A percentile compares a stretch with the other conserved stretches of the same genome.
phyloP scores from a whole-genome alignment of 805 yeast genomes.

The Candida pseudoglaebosa region DNA sequence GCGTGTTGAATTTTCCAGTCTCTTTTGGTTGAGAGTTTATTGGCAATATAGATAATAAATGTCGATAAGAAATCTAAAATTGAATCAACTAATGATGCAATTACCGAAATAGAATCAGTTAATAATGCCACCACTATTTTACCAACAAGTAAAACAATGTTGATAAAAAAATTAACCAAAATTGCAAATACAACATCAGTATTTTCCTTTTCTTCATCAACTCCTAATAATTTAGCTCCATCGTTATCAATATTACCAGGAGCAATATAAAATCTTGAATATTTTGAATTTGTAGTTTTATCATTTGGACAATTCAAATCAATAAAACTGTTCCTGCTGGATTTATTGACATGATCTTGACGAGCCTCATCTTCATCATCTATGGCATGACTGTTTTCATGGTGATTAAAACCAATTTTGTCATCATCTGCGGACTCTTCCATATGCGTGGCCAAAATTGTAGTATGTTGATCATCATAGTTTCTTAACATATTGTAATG shows the following conservation, averaged over 20 bases:
- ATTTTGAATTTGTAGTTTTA: constrained; percentile 15
- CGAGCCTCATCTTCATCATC: not conserved
- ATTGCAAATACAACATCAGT: constrained; percentile 56
- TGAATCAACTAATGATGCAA: constrained; percentile 78
- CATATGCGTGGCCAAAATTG: constrained; percentile 16
- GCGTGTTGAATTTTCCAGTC: constrained; percentile 44
- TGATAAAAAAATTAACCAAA: constrained; percentile 57
- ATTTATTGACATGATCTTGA: not conserved
- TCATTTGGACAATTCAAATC: constrained; percentile 4
- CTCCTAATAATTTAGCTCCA: constrained; percentile 52
- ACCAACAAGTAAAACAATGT: constrained; percentile 55
- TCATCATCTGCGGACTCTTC: constrained; percentile 11
- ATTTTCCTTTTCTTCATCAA: constrained; percentile 39
- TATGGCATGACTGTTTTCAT: constrained; percentile 12
- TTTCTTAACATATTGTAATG: constrained; percentile 60
- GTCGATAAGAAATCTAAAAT: constrained; percentile 71
- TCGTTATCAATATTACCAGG: constrained; percentile 63
- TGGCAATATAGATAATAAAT: constrained; percentile 62
- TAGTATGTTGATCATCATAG: constrained; percentile 42
- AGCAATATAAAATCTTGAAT: constrained; percentile 35
- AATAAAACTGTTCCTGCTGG: not conserved
- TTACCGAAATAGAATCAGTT: constrained; percentile 68
- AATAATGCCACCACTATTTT: constrained; percentile 57
- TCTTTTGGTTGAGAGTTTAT: constrained; percentile 43
- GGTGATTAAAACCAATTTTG: constrained; percentile 3